Evolutionary conservation across 2,329 filamentous ascomycete species (phyloP).

Genomic region (Clonostachys rhizophaga): DNA sequence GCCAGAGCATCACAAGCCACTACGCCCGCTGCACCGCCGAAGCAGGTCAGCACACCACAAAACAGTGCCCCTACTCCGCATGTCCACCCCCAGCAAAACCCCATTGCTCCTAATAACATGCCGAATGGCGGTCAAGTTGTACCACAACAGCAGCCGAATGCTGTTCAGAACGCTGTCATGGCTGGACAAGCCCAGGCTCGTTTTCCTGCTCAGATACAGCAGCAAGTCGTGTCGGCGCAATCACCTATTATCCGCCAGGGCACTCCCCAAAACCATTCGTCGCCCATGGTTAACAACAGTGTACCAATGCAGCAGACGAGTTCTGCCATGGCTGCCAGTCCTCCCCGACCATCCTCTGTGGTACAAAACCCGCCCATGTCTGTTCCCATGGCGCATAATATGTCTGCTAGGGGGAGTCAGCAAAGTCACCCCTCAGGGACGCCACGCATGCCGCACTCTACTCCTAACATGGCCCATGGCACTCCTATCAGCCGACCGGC

Average conservation of each 20-base stretch:
- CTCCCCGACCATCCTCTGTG: constrained; percentile 61
- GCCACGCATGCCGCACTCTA: constrained; percentile 56
- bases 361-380: constrained; percentile 56
- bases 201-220: constrained; percentile 52
- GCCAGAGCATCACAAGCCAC: constrained; percentile 17
- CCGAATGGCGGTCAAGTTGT: constrained; percentile 30
- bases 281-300: constrained; percentile 52
- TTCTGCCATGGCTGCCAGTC: constrained; percentile 65
- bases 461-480: constrained; percentile 54
- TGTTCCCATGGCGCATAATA: constrained; percentile 55
- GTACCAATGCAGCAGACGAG: constrained; percentile 61
- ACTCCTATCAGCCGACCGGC: constrained; percentile 52
- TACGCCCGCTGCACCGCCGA: constrained; percentile 8
- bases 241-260: constrained; percentile 64
- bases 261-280: constrained; percentile 61
- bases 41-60: constrained; percentile 11
- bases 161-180: constrained; percentile 1
- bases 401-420: constrained; percentile 61
- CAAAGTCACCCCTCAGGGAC: constrained; percentile 62
- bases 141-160: constrained; percentile 28
- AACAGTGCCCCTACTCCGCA: constrained; percentile 18
- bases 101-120: constrained; percentile 11
- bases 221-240: constrained; percentile 49
- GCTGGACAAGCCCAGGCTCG: constrained; percentile 25
- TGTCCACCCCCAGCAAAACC: constrained; percentile 26